Conservation (phyloP, 2,329 filamentous ascomycete genomes). For the Hysterium pulicare region DNA sequence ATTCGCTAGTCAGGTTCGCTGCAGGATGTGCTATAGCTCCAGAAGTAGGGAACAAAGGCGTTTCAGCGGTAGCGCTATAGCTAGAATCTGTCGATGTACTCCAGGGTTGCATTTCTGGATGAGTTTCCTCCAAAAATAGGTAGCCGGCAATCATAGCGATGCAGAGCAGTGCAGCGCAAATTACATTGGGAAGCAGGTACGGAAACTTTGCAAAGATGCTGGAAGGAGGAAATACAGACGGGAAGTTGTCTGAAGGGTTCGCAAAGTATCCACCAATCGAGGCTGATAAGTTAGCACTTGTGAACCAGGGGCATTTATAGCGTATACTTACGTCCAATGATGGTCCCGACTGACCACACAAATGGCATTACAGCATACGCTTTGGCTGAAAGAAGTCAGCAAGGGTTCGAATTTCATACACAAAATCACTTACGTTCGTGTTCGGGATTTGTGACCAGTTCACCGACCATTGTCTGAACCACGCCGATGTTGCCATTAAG, state of each 20-base stretch:
- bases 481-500: constrained; percentile 90
- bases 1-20: constrained; percentile 72
- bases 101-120: constrained; percentile 71
- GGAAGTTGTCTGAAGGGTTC: constrained; percentile 71
- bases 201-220: constrained; percentile 76
- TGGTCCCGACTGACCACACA: constrained; percentile 87
- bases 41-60: constrained; percentile 71
- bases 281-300: constrained; percentile 39
- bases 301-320: not conserved
- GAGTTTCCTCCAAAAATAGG: constrained; percentile 80
- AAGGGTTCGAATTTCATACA: not conserved
- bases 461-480: constrained; percentile 87
- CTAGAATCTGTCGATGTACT: constrained; percentile 39
- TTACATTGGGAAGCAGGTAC: constrained; percentile 83
- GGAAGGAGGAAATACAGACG: constrained; percentile 62
- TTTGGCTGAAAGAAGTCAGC: constrained; percentile 52
- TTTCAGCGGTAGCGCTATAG: constrained; percentile 54
- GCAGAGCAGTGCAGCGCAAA: constrained; percentile 74
- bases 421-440: constrained; percentile 69
- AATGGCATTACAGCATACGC: constrained; percentile 93
- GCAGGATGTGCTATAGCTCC: constrained; percentile 70
- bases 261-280: constrained; percentile 85
- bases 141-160: constrained; percentile 78
- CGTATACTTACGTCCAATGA: constrained; percentile 58
- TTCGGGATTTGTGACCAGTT: constrained; percentile 77